Evolutionary conservation across 129 eudicot species (phyloP).

Genomic region (Pulicaria dysenterica): DNA sequence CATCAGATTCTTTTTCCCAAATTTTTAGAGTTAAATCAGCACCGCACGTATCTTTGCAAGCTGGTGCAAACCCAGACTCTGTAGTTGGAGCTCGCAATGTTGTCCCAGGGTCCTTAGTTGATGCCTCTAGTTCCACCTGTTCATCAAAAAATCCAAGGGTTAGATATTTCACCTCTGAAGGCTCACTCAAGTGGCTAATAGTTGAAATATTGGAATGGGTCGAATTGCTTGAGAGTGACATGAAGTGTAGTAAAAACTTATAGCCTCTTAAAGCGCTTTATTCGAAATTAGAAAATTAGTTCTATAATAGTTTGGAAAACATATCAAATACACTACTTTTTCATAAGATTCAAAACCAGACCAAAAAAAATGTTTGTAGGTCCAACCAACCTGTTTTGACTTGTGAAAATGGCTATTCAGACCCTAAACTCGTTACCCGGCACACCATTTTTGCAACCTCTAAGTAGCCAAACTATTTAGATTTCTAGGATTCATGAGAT

Average conservation of each 20-base stretch:
- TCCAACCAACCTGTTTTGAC: neutral
- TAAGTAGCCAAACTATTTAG: conserved; percentile 4
- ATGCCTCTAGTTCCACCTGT: conserved; percentile 86
- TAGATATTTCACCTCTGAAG: neutral
- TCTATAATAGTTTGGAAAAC: neutral
- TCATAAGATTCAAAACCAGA: neutral
- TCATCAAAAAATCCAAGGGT: conserved; percentile 8
- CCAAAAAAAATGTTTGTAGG: conserved; percentile 1
- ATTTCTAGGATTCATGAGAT: neutral
- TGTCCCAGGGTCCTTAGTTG: conserved; percentile 79
- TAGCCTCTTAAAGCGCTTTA: neutral
- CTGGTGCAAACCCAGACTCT: conserved; percentile 83
- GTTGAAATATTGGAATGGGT: neutral
- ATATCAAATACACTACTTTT: neutral
- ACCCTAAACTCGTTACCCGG: neutral
- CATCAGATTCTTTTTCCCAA: conserved; percentile 70
- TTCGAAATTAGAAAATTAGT: neutral
- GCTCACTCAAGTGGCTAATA: neutral
- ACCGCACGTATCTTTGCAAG: conserved; percentile 91
- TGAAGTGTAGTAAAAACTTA: neutral
- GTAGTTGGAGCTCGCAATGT: conserved; percentile 89
- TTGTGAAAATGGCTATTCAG: neutral
- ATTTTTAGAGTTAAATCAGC: conserved; percentile 62
- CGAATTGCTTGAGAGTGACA: neutral
- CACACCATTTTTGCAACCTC: neutral